These are phyloP conservation scores for Phlyctochytrium bullatum DNA, from an alignment of 192 early-diverging fungal genomes.

Conservation along the genomic window DNA sequence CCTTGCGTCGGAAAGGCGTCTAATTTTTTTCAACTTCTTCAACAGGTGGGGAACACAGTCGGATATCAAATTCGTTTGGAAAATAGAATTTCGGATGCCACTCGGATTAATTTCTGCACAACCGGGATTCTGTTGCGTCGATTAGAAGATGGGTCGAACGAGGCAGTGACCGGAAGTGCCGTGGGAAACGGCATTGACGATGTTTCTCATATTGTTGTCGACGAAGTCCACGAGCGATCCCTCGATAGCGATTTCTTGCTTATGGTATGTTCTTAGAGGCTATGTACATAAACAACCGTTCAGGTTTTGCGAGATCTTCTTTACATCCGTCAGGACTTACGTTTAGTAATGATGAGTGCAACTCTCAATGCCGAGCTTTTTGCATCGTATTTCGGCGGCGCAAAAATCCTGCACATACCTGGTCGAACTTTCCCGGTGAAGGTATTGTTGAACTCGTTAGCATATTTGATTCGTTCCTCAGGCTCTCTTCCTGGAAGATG, in stretches of 20 bases:
- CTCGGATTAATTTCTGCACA: constrained; percentile 63
- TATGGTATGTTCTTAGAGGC: constrained; percentile 59
- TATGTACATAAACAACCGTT: neutral
- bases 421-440: constrained; percentile 52
- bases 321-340: constrained; percentile 39
- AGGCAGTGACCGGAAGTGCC: neutral
- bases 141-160: constrained; percentile 41
- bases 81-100: constrained; percentile 36
- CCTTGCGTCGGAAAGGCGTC: neutral
- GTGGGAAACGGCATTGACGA: constrained; percentile 36
- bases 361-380: constrained; percentile 80
- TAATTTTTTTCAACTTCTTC: neutral
- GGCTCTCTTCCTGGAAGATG: constrained; percentile 58
- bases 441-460: too few relatives aligned
- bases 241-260: constrained; percentile 76
- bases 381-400: constrained; percentile 67
- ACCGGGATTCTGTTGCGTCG: constrained; percentile 65
- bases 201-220: constrained; percentile 67
- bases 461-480: too few relatives aligned
- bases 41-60: constrained; percentile 24
- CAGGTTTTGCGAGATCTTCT: constrained; percentile 6
- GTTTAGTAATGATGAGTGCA: constrained; percentile 84
- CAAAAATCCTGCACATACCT: constrained; percentile 54
- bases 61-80: constrained; percentile 66
- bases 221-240: constrained; percentile 83